Evolutionary conservation across 441 rosid species (phyloP), one percentile per base, ranked within the genome.

Genomic region (Melianthus villosus): DNA sequence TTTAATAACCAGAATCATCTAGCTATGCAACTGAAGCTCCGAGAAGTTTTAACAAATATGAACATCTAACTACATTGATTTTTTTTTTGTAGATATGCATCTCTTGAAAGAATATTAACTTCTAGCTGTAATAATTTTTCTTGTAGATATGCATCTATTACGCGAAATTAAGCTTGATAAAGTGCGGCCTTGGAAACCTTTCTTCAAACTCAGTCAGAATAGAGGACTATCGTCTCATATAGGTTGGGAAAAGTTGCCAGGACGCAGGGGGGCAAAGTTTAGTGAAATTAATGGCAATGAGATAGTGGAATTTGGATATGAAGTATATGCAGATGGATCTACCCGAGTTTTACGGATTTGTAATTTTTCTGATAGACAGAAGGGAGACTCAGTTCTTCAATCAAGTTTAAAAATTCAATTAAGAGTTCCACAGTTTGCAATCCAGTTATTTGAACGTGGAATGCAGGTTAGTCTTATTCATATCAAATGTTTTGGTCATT

Each of bases 121-220:
- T 48, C 34, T 25, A 28, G 36, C 19, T 25, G 11, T 41, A n/a
- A 18, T 46, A n/a, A 34, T 64, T 60, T 15, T 52, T 51, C 44
- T 43, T 60, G 63, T 60, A 89, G 98, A 64, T 66, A 54, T 69
- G 65, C 68, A 70, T 51, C 69, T 60, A 16, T 40, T 69, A 48
- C 92, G 79, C 22, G 98, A 84, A 65, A 75, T 89, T 46, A 83
- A 72, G 68, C 64, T 89, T 72, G 98, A 89, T 57, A 89, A 89
- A 69, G 71, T 89, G 50, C 87, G 92, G 43, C 62, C 75, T 6
- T 89, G 98, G 98, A 89, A 81, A 68, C 79, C 95, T 46, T 81
- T 84, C 48, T 64, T 46, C 53, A 89, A 73, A 67, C 48, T 46
- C 45, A 56, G 68, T 41, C 81, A 68, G 35, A 62, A 39, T 14